Evolutionary conservation across 2,329 filamentous ascomycete species (phyloP).

Genomic region (Chaetomium olivaceum): DNA sequence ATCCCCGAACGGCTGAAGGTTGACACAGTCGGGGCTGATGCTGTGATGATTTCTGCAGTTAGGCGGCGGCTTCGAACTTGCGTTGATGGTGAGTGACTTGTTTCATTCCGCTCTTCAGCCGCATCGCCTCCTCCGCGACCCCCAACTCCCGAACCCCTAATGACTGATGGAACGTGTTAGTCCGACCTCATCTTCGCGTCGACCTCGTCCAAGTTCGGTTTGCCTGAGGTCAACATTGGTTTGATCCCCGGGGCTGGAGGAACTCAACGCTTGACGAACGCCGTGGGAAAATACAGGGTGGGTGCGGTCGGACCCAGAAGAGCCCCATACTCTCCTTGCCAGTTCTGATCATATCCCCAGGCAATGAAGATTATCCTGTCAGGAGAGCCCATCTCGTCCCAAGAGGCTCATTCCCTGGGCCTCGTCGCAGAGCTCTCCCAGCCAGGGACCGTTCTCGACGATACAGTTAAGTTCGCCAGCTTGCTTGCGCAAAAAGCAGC

Average conservation of each 20-base stretch:
- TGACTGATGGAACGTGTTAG: background rate
- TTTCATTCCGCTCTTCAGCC: background rate
- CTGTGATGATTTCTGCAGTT: background rate
- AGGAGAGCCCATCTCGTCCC: background rate
- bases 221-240: constrained; percentile 9
- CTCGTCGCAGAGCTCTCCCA: background rate
- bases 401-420: background rate
- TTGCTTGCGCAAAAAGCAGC: background rate
- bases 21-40: background rate
- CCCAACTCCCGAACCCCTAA: background rate
- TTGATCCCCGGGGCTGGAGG: constrained; percentile 4
- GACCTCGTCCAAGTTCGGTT: background rate
- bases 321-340: background rate
- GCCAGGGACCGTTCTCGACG: background rate
- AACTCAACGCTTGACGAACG: constrained; percentile 6
- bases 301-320: background rate
- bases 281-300: constrained; percentile 6
- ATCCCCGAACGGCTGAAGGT: background rate
- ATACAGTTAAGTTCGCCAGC: background rate
- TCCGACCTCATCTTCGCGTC: constrained; percentile 9
- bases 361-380: constrained; percentile 5
- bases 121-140: background rate
- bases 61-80: constrained; percentile 9
- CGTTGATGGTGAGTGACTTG: background rate
- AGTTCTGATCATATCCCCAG: background rate